These are phyloP conservation scores for Lobosporangium transversale DNA, from an alignment of 192 early-diverging fungal genomes.

Conservation along the genomic window DNA sequence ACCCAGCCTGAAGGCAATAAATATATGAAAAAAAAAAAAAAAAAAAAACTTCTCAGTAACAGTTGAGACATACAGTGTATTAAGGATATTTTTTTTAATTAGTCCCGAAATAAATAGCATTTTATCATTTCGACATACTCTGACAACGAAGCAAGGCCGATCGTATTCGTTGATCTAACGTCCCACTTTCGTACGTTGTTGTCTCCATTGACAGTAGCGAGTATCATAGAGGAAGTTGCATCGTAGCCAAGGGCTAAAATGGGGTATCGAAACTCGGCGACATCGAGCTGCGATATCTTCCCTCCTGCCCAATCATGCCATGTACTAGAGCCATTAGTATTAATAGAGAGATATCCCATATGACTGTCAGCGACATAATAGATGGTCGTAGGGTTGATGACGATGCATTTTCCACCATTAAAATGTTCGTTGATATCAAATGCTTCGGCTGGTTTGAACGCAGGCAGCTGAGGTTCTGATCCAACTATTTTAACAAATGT, in stretches of 20 bases:
- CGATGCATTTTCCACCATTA: background rate
- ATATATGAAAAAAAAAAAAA: too few relatives aligned
- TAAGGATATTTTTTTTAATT: too few relatives aligned
- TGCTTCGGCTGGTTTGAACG: background rate
- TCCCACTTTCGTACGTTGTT: background rate
- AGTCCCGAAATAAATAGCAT: too few relatives aligned
- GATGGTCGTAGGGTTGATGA: background rate
- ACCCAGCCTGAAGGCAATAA: background rate
- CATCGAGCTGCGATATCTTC: background rate
- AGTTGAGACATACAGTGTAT: too few relatives aligned
- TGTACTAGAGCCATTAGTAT: background rate
- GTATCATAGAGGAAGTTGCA: background rate
- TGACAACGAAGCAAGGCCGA: background rate
- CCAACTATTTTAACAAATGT: background rate
- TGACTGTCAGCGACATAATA: background rate
- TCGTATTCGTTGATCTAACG: background rate
- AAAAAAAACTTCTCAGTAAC: too few relatives aligned
- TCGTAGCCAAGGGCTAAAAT: background rate
- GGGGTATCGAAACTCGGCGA: background rate
- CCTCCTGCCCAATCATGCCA: background rate
- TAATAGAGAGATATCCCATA: background rate
- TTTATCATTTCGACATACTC: too few relatives aligned
- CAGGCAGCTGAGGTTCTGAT: background rate
- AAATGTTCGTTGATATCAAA: background rate
- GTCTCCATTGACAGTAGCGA: background rate